Conservation (phyloP, 2,329 filamentous ascomycete genomes). For the Beauveria sp. region DNA sequence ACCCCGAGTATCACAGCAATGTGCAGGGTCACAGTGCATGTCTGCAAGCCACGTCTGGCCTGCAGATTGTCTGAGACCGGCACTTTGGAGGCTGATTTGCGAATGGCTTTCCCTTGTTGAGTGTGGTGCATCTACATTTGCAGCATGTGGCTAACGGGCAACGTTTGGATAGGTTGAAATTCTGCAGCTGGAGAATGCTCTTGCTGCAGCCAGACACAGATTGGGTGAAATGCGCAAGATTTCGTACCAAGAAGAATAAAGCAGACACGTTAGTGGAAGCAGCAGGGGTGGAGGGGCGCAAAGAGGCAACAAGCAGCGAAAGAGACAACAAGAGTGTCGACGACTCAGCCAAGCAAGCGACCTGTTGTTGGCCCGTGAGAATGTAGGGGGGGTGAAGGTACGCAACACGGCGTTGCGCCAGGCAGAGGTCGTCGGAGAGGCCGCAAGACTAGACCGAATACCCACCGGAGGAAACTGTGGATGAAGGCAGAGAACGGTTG, state of each 20-base stretch:
- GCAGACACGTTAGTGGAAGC: neutral
- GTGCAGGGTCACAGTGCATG: neutral
- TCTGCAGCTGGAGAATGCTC: slow-evolving; percentile 81
- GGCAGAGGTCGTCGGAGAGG: too few species aligned
- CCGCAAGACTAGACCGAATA: too few species aligned
- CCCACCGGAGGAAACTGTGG: too few species aligned
- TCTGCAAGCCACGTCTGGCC: slow-evolving; percentile 1
- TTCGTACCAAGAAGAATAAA: slow-evolving; percentile 73
- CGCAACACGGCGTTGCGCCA: too few species aligned
- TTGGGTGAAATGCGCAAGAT: slow-evolving; percentile 98
- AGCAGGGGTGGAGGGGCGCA: neutral
- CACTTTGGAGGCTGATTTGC: neutral
- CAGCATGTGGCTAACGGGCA: slow-evolving; percentile 7
- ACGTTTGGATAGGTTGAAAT: slow-evolving; percentile 71
- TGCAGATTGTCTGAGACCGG: neutral
- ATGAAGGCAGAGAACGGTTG: too few species aligned
- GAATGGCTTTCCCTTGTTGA: neutral
- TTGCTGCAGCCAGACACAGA: slow-evolving; percentile 69
- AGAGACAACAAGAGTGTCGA: neutral
- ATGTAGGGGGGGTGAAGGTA: too few species aligned
- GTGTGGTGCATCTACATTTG: neutral
- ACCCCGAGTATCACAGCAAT: neutral
- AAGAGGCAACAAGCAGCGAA: neutral
- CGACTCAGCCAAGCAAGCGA: neutral
- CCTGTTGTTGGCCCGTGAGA: neutral